phyloP scores from a whole-genome alignment of 805 yeast genomes.

The Spathaspora hagerdaliae region DNA sequence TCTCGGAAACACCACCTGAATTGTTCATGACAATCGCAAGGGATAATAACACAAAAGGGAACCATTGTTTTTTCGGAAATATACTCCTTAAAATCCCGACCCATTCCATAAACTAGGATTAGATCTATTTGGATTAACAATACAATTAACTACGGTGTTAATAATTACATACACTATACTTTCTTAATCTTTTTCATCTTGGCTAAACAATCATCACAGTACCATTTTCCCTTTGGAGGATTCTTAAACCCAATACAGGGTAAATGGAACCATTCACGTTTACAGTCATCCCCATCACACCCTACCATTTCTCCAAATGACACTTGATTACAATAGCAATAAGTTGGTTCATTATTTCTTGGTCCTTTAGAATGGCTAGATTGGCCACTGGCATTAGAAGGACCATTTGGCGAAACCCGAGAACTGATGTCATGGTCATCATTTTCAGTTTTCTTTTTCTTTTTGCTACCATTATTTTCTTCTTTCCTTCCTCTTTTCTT shows the following conservation, averaged over 20 bases:
- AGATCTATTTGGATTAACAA: no score
- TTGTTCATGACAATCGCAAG: no score
- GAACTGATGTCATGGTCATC: constrained; percentile 5
- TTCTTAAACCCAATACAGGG: constrained; percentile 87
- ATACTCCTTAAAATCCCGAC: no score
- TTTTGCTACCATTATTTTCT: constrained; percentile 6
- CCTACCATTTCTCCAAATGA: constrained; percentile 99
- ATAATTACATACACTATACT: background rate
- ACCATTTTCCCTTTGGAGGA: constrained; percentile 65
- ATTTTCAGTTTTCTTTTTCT: constrained; percentile 17
- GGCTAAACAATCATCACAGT: constrained; percentile 27
- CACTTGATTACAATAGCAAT: constrained; percentile 95
- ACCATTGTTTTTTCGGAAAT: no score
- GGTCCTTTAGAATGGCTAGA: background rate
- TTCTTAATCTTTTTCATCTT: constrained; percentile 9
- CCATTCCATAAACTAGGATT: no score
- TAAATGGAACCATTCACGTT: constrained; percentile 92
- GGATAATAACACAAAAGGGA: no score
- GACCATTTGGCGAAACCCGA: background rate
- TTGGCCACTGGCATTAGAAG: background rate
- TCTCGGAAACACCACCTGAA: no score
- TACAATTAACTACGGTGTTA: no score
- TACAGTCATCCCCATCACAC: constrained; percentile 92
- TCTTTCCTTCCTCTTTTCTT: constrained; percentile 14
- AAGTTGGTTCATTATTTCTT: constrained; percentile 61